Evolutionary conservation across 768 basidiomycete genomes (phyloP).

Genomic region (Trametes cinnabarina): DNA sequence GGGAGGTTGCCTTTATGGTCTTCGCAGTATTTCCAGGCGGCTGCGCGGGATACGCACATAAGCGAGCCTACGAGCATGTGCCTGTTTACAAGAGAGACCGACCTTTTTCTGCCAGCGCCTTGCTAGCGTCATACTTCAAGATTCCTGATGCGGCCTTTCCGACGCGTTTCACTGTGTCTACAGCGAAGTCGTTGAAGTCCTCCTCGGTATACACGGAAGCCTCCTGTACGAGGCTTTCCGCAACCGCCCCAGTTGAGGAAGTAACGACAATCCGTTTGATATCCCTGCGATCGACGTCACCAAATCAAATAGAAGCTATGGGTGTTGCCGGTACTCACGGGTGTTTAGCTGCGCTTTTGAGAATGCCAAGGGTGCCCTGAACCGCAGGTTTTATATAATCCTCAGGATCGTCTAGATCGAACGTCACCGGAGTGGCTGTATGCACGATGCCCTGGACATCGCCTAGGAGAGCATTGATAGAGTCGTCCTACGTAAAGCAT

Average conservation of each 20-base stretch:
- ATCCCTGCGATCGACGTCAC: neutral
- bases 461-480: conserved; percentile 72
- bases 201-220: neutral
- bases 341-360: conserved; percentile 44
- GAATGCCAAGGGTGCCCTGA: conserved; percentile 61
- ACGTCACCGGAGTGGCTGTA: conserved; percentile 59
- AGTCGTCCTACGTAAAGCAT: neutral
- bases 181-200: neutral
- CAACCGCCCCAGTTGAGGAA: neutral
- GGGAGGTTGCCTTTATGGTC: conserved; percentile 41
- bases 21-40: conserved; percentile 32
- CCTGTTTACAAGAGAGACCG: conserved; percentile 18
- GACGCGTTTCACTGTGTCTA: neutral
- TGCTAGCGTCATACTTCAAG: neutral
- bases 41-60: neutral
- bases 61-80: neutral
- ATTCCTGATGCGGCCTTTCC: neutral
- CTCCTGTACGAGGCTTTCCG: neutral
- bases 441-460: conserved; percentile 70
- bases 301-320: neutral
- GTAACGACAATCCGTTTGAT: neutral
- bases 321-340: neutral
- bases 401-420: conserved; percentile 40
- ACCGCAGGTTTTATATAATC: conserved; percentile 74
- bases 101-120: conserved; percentile 4